A percentile compares a stretch with the other conserved stretches of the same genome.
phyloP scores from a whole-genome alignment of 2,329 filamentous ascomycete genomes.

The Fusarium subtropicale region DNA sequence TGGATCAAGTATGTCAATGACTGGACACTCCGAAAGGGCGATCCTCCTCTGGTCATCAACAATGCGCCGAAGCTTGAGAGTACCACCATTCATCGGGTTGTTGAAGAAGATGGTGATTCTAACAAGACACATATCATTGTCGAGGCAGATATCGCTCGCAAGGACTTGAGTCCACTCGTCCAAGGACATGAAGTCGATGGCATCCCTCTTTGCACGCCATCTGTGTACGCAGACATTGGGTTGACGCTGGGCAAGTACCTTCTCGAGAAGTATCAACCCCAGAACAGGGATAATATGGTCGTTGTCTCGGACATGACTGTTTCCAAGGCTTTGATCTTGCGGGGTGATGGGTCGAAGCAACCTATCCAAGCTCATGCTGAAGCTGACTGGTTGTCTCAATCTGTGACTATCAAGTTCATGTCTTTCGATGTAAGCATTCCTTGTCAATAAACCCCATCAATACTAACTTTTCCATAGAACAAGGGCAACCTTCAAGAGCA shows the following conservation, averaged over 20 bases:
- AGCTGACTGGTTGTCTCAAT: constrained; percentile 28
- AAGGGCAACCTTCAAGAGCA: constrained; percentile 33
- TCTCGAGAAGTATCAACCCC: constrained; percentile 21
- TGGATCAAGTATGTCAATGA: constrained; percentile 74
- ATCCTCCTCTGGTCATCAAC: constrained; percentile 35
- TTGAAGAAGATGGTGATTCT: constrained; percentile 34
- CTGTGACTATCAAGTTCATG: constrained; percentile 26
- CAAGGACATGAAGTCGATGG: constrained; percentile 41
- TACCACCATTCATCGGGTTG: constrained; percentile 31
- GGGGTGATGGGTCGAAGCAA: constrained; percentile 10
- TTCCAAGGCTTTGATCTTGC: constrained; percentile 33
- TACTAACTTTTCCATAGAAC: background rate
- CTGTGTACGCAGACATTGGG: constrained; percentile 39
- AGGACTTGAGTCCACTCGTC: constrained; percentile 32
- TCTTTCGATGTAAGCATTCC: constrained; percentile 30
- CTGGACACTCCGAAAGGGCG: constrained; percentile 75
- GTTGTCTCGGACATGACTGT: constrained; percentile 41
- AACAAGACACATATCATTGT: constrained; percentile 30
- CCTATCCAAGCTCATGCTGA: constrained; percentile 35
- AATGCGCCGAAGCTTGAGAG: constrained; percentile 24
- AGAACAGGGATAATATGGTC: constrained; percentile 25
- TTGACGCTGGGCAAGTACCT: constrained; percentile 33
- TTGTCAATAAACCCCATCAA: accelerated
- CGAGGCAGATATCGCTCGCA: constrained; percentile 35
- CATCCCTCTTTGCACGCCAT: constrained; percentile 35